Percentiles rank a stretch among this genome's conserved stretches.
phyloP scores from a whole-genome alignment of 768 basidiomycete genomes.

The Kwoniella sp. region DNA sequence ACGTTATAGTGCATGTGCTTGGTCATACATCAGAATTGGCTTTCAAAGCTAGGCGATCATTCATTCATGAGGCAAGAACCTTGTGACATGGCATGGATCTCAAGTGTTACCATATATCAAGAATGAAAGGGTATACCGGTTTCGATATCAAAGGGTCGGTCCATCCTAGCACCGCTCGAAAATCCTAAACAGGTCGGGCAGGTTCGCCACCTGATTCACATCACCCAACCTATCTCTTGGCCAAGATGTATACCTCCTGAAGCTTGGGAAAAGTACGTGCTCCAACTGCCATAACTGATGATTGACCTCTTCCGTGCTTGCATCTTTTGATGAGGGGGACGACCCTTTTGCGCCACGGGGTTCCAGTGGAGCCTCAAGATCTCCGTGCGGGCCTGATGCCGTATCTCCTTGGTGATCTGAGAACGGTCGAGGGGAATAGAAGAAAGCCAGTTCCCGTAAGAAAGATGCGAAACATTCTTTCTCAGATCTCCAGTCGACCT shows the following conservation, averaged over 20 bases:
- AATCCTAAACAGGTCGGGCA: slow-evolving; percentile 90
- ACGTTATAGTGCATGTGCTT: no score
- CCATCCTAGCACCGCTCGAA: slow-evolving; percentile 79
- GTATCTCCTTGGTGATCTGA: slow-evolving; percentile 13
- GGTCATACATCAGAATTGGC: no score
- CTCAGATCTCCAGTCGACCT: slow-evolving; percentile 91
- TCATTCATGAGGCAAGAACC: no score
- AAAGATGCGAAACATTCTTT: slow-evolving; percentile 81
- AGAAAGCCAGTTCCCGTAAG: slow-evolving; percentile 85
- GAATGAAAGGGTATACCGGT: no score
- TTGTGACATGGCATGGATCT: no score
- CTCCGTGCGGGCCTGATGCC: not conserved
- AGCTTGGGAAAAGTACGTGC: slow-evolving; percentile 83
- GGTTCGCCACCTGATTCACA: slow-evolving; percentile 81
- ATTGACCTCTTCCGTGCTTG: slow-evolving; percentile 51
- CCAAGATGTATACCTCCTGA: slow-evolving; percentile 74
- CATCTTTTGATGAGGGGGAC: slow-evolving; percentile 10
- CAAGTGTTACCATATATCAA: no score
- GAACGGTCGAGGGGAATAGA: slow-evolving; percentile 72
- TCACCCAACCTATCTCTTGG: slow-evolving; percentile 71
- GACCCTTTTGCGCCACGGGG: not conserved
- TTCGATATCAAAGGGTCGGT: no score
- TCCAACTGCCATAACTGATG: slow-evolving; percentile 81
- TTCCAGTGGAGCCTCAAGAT: not conserved
- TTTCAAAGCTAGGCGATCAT: no score